phyloP scores from a whole-genome alignment of 495 filamentous ascomycete species.

The Schizothecium vesticola region DNA sequence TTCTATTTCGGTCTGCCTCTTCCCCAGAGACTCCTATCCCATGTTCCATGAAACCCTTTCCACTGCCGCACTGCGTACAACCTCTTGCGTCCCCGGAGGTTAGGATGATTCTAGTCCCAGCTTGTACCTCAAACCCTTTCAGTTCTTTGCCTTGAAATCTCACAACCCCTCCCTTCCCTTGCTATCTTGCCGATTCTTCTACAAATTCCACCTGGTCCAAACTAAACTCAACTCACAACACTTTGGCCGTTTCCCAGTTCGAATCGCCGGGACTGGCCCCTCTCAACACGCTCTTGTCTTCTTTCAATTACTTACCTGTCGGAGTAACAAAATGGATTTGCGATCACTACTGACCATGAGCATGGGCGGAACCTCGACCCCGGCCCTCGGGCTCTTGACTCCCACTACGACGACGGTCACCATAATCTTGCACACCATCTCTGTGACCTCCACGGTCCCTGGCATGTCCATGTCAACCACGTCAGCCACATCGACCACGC shows the following conservation, averaged over 20 bases:
- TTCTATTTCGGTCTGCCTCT: too few species aligned
- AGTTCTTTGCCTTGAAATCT: background rate
- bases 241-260: background rate
- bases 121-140: background rate
- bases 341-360: background rate
- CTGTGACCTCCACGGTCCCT: background rate
- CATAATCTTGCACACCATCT: background rate
- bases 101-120: background rate
- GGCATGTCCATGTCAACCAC: background rate
- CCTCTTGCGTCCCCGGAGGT: too few species aligned
- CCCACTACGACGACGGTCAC: background rate
- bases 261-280: too few species aligned
- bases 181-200: background rate
- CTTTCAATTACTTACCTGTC: background rate
- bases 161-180: background rate
- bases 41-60: too few species aligned
- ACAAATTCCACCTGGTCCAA: background rate
- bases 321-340: background rate
- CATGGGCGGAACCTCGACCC: background rate
- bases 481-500: background rate
- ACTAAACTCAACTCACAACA: background rate
- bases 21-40: too few species aligned
- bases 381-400: background rate
- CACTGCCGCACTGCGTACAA: too few species aligned
- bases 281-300: background rate